Evolutionary conservation across 83 land plant species (phyloP), one percentile per base, ranked within the genome.

Genomic region (Isoetes engelmannii): DNA sequence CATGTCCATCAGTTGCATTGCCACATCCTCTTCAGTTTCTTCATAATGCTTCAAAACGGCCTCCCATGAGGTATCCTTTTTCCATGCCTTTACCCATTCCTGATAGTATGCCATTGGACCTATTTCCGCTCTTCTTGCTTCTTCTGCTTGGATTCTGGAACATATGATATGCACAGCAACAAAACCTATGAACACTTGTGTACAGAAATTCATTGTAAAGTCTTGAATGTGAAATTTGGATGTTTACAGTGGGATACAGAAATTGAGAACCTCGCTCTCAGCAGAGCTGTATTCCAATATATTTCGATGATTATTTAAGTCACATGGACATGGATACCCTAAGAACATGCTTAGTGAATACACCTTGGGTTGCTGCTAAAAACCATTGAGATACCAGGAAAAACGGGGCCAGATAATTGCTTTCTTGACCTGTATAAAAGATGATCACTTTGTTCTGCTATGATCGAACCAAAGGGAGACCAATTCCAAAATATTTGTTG

Each of bases 51-150:
- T 84, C 53, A 84, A 85, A 49, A 90, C 79, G 45, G 96, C 96
- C 72, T 87, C 98, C 55, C 81, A 80, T 47, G 96, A 90, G 45
- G 92, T 87, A 68, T 93, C 92, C 15, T 73, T 81, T 54, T 76
- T 74, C 96, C 96, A 93, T 53, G 88, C 92, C 51, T 83, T 82
- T 20, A 93, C 96, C 98, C 98, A 93, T 76, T 93, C 92, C 50
- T 86, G 81, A 73, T 93, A 93, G 69, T 90, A 93, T 61, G 96
- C 98, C 55, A 90, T 13, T 7, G 98, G 80, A 44, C 98, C 96
- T 20, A 86, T 57, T 60, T 75, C 79, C 71, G 81, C 78, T 57
- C 84, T 69, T 63, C 85, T 88, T 55, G 72, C 75, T 56, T 77
- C 72, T 77, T 93, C 98, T 55, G 80, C 84, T 65, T 79, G 71